Evolutionary conservation across 352 stramenopile genomes (phyloP).

Genomic region (Phytophthora kernoviae): DNA sequence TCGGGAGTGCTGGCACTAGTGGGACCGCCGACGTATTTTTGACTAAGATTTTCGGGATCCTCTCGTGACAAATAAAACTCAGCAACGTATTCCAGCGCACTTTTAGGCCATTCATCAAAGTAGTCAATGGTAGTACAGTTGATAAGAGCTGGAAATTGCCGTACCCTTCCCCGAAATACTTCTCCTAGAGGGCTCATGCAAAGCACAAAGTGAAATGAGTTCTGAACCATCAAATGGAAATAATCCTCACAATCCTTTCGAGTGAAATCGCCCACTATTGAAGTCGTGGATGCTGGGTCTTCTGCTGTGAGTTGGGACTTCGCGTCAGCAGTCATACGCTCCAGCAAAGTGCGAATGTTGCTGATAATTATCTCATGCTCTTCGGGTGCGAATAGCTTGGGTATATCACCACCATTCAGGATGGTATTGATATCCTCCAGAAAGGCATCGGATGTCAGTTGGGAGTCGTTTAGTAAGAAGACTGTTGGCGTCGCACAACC

Average conservation of each 20-base stretch:
- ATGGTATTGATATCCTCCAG: constrained; percentile 91
- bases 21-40: background rate
- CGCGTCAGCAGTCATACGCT: constrained; percentile 5
- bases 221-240: constrained; percentile 79
- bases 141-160: constrained; percentile 92
- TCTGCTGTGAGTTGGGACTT: constrained; percentile 3
- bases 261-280: constrained; percentile 33
- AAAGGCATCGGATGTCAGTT: constrained; percentile 85
- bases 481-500: constrained; percentile 45
- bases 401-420: constrained; percentile 86
- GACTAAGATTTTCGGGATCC: background rate
- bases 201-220: constrained; percentile 91
- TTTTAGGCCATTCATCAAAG: constrained; percentile 92
- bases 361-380: constrained; percentile 85
- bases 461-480: constrained; percentile 84
- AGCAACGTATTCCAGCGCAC: constrained; percentile 85
- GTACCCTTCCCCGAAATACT: constrained; percentile 81
- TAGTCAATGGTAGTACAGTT: constrained; percentile 95
- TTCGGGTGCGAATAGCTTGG: constrained; percentile 85
- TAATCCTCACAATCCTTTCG: constrained; percentile 81
- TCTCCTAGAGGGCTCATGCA: constrained; percentile 88
- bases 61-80: constrained; percentile 57
- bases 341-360: constrained; percentile 49
- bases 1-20: constrained; percentile 9
- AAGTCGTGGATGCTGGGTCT: background rate